Base-by-base conservation (phyloP, 163 green algal genomes). In the Volvox carteri region DNA sequence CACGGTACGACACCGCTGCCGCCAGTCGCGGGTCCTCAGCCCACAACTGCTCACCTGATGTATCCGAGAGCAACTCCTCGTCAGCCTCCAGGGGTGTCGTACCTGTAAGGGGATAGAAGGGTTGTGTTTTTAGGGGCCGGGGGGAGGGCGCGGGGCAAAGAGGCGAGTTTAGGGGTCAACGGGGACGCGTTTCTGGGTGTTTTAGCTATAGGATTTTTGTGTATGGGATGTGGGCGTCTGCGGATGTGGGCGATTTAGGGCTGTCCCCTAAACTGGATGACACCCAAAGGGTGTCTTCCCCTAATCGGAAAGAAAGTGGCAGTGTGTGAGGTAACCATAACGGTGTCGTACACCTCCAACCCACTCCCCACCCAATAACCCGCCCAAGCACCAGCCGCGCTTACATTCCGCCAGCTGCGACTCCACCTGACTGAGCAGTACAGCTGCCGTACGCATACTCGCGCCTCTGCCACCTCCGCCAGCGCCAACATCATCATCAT, bases 341-440 rank as follows among this genome's bases (percentile, higher is more conserved):
- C 5, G n/a, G n/a, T n/a, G n/a, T n/a, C n/a, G n/a, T n/a, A n/a
- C n/a, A n/a, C n/a, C n/a, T n/a, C n/a, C n/a, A n/a, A n/a, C n/a
- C n/a, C n/a, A n/a, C n/a, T n/a, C n/a, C n/a, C n/a, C n/a, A n/a
- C n/a, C 19, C 9, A n/a, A n/a, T 67, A 23, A 28, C 30, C 19
- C 14, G 9, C 35, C 77, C 19, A 42, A 2, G 19, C 33, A 6
- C 21, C 54, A 35, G 16, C 19, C 21, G 25, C 28, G 8, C 78
- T 12, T 39, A 88, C 83, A 35, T 60, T 81, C 68, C 0, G 83
- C 83, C 0, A 83, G 25, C 50, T 83, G 67, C 68, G 50, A 35
- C 23, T 81, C 48, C 23, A 88, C 48, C 41, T 88, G 83, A 50
- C 14, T 4, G 23, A 88, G 23, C 68, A 88, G 67, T 19, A 48